Base-by-base conservation (phyloP, 495 filamentous ascomycete genomes). In the Collariella sp. region DNA sequence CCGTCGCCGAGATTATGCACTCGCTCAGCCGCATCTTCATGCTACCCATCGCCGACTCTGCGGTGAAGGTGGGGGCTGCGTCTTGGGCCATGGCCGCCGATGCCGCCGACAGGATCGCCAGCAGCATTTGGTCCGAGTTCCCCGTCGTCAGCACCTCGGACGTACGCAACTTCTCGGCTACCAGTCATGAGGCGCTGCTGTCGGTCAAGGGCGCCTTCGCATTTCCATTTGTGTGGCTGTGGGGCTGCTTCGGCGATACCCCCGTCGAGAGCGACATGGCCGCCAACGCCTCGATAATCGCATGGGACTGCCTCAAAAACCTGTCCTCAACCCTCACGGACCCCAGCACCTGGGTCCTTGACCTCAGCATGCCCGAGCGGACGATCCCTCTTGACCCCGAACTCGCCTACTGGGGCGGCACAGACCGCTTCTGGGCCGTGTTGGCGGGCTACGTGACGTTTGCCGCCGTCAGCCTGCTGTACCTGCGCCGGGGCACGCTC, bases 391-490 rank as follows among this genome's bases (percentile, higher is more conserved):
- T 83, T 1, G 76, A 88, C 55, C 79, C 81, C 10, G 76, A 77
- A 20, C 75, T 91, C 26, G 83, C 83, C 4, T 78, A 84, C 40
- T 96, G 91, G 91, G 77, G 79, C 55, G 80, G 82, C 1, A 79
- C 73, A 31, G 91, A 95, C 69, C 79, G 89, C 24, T 76, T 82
- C 43, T 83, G 87, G 67, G 91, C 91, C 20, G 87, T 95, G 36
- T 54, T 88, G 1, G 76, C 83, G 59, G 93, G 93, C 34, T 97
- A 96, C 63, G 61, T 82, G 0, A 81, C 88, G n/a, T 42, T 77
- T 93, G 49, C 86, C 83, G 11, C 48, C 87, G 34, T 59, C 86
- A 15, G 91, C 90, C 2, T 79, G 83, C 64, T 88, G 3, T 99
- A 97, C 66, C 78, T 96, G 23, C 81, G 77, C 18, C 75, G 84